Percentiles rank a stretch among this genome's conserved stretches.
phyloP scores from a whole-genome alignment of 2,329 filamentous ascomycete genomes.

The Fusarium avenaceum region DNA sequence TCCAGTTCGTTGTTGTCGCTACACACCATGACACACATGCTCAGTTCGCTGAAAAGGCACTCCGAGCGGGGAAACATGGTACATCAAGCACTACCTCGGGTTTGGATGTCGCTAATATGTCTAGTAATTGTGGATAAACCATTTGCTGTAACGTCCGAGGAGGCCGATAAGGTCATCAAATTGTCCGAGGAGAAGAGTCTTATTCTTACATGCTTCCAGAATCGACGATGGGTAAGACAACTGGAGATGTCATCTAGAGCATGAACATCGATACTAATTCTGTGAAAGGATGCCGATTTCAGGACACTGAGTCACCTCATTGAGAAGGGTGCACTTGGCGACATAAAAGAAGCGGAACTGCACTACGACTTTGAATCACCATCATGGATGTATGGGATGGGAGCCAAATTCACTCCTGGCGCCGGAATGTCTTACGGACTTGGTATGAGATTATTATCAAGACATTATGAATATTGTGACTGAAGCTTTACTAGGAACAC shows the following conservation, averaged over 20 bases:
- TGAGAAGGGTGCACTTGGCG: slow-evolving; percentile 55
- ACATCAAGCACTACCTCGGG: fast-evolving
- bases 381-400: slow-evolving; percentile 55
- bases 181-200: slow-evolving; percentile 34
- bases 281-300: slow-evolving; percentile 41
- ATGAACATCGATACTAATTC: background rate
- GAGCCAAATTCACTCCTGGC: slow-evolving; percentile 53
- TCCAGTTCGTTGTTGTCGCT: slow-evolving; percentile 72
- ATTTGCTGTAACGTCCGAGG: slow-evolving; percentile 34
- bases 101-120: background rate
- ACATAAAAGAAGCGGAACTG: slow-evolving; percentile 74
- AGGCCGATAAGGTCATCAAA: slow-evolving; percentile 39
- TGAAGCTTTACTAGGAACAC: slow-evolving; percentile 28
- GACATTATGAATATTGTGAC: fast-evolving
- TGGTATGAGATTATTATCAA: slow-evolving; percentile 41
- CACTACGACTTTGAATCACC: slow-evolving; percentile 71
- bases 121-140: slow-evolving; percentile 46
- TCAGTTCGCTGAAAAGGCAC: slow-evolving; percentile 34
- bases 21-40: slow-evolving; percentile 42
- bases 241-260: fast-evolving
- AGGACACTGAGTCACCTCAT: slow-evolving; percentile 33
- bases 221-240: slow-evolving; percentile 39
- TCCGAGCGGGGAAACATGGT: slow-evolving; percentile 42
- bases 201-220: slow-evolving; percentile 45
- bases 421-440: slow-evolving; percentile 60